phyloP scores from a whole-genome alignment of 805 yeast genomes.

The Suhomyces sp. region DNA sequence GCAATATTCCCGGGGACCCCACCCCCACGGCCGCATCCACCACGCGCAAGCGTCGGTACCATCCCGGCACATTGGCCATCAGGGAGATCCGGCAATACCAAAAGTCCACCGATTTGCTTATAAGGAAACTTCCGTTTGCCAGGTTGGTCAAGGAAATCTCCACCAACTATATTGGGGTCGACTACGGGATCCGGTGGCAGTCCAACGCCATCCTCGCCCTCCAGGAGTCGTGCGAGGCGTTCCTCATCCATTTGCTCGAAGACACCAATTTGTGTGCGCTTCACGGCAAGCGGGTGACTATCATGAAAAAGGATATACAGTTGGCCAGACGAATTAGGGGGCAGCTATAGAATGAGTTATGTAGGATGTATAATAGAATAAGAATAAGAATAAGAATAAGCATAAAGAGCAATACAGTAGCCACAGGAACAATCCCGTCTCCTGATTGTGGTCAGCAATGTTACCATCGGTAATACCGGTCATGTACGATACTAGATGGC shows the following conservation, averaged over 20 bases:
- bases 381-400: too few species aligned
- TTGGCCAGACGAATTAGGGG: conserved; percentile 77
- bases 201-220: conserved; percentile 71
- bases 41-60: conserved; percentile 42
- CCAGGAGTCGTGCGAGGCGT: conserved; percentile 82
- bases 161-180: conserved; percentile 51
- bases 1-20: conserved; percentile 58
- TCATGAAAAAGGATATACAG: conserved; percentile 80
- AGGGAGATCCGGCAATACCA: conserved; percentile 69
- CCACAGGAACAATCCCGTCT: background rate
- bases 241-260: conserved; percentile 65
- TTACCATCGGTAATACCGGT: background rate
- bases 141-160: conserved; percentile 73
- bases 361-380: background rate
- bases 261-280: conserved; percentile 76
- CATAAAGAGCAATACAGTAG: background rate
- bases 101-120: conserved; percentile 60
- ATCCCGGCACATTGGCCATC: conserved; percentile 65
- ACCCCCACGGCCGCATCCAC: conserved; percentile 20
- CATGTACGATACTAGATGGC: too few species aligned
- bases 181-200: conserved; percentile 71
- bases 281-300: conserved; percentile 80
- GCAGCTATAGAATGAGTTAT: conserved; percentile 14
- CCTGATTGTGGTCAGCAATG: background rate
- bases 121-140: conserved; percentile 75